A percentile compares a stretch with the other conserved stretches of the same genome.
These are phyloP conservation scores for Aureobasidium pullulans DNA, from an alignment of 2,329 filamentous ascomycete genomes.

Conservation along the genomic window DNA sequence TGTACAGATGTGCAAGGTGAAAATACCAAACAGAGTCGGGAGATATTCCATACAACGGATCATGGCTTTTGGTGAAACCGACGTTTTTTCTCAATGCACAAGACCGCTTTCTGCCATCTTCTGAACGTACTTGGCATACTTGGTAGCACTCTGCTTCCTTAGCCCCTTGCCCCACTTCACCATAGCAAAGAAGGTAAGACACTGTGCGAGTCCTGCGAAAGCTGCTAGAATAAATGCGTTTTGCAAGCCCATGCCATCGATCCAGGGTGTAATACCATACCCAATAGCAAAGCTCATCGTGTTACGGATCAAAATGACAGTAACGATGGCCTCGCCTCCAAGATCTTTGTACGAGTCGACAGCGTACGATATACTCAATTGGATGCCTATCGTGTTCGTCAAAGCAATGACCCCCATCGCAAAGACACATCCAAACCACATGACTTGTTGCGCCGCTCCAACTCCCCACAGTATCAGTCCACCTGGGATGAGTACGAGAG, in stretches of 20 bases:
- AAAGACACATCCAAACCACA: conserved; percentile 32
- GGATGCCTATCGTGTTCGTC: conserved; percentile 38
- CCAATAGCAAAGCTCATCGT: conserved; percentile 44
- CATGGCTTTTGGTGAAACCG: neutral
- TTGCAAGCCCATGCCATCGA: conserved; percentile 35
- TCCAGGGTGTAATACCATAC: conserved; percentile 45
- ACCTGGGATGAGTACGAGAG: conserved; percentile 36
- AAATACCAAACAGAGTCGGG: too few relatives aligned
- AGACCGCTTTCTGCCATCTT: conserved; percentile 22
- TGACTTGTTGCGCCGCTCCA: conserved; percentile 36
- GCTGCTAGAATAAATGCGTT: conserved; percentile 38
- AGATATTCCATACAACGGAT: too few relatives aligned
- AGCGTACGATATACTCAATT: conserved; percentile 39
- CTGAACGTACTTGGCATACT: conserved; percentile 34
- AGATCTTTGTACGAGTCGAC: conserved; percentile 45
- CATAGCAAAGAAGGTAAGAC: conserved; percentile 35
- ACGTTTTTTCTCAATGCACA: conserved; percentile 17
- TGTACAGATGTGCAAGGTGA: too few relatives aligned
- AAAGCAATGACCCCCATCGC: conserved; percentile 41
- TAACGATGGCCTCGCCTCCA: conserved; percentile 43
- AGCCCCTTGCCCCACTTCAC: conserved; percentile 43
- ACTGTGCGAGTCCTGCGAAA: conserved; percentile 36
- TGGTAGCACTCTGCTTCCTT: conserved; percentile 31
- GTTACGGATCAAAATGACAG: conserved; percentile 44
- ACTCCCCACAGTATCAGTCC: conserved; percentile 46